Base-by-base conservation (phyloP, 2,329 filamentous ascomycete species). In the Stenocarpella maydis region DNA sequence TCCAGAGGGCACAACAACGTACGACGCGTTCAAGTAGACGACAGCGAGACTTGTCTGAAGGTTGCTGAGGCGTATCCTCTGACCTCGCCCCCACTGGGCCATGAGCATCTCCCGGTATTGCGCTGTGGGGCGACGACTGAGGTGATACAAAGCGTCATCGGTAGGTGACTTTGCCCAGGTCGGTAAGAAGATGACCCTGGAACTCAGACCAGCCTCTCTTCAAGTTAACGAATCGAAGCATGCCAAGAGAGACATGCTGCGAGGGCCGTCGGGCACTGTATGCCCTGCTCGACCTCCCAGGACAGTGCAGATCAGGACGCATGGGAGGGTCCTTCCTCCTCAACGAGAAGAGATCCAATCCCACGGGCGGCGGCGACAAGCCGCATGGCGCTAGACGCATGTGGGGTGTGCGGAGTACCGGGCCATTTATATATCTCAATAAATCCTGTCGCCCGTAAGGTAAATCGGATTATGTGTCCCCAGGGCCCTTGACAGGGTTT, bases 131-230 rank as follows among this genome's bases (percentile, higher is more conserved):
- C 50, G 47, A 58, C 67, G 65, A 67, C 45, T 64, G 54, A 71
- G 67, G 67, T 67, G 50, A 52, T 47, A 71, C 69, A 69, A 34
- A 43, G 63, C 55, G 37, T 67, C 64, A 69, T 52, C 67, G 55
- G 53, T 43, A 41, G 63, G 54, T 45, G 26, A 45, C 43, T 49
- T 28, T 50, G 53, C 68, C 52, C 37, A 43, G 54, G 60, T 31
- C 41, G 43, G 54, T 47, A 58, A 47, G 41, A 53, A 55, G 54
- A 31, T 34, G 58, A 47, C 58, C 60, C 43, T 60, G 58, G 15
- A 34, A 39, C 52, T 65, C 58, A 58, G 37, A 34, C 58, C 17
- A 52, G 50, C 52, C 60, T 68, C 45, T 60, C 31, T 31, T 58
- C 28, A 47, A 31, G 24, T 37, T 52, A 39, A 52, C 58, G 65